Base-by-base conservation (phyloP, 108 stramenopile species). In the Bacterosira constricta region DNA sequence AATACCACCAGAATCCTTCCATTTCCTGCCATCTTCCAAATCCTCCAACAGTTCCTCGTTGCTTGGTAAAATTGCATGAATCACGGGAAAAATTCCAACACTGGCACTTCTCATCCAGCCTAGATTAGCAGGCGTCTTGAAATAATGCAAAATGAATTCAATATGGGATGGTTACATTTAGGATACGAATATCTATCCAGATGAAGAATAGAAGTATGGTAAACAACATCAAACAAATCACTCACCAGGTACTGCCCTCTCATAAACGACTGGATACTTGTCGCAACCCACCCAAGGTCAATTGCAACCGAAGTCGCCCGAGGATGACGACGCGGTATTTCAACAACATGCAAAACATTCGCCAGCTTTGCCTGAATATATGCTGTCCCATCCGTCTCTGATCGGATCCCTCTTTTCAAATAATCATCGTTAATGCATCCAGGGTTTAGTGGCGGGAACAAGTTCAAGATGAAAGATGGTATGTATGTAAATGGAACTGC, bases 281-380 rank as follows among this genome's bases (percentile, higher is more conserved):
- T 79, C 3, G 73, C 73, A 34, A 79, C 78, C 73, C 73, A 79
- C 3, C 78, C 78, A 25, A 79, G 35, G 37, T 79, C 78, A 30
- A 79, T 74, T 1, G 73, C 78, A 20, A 79, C 42, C 3, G 78
- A 57, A 12, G 69, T 12, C 32, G 73, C 39, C 20, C 5, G 25
- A 21, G 66, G 65, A 61, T 79, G 73, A 32, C 36, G 39, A 1
- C 44, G 66, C 2, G 78, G 73, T 31, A 79, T 52, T 18, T 74
- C 73, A 23, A 75, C 50, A 4, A 49, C 78, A 62, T 79, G 78
- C 78, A 79, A 75, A 3, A 69, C 35, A 46, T 79, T 79, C 0
- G 78, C 78, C n/a, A 75, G 10, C 59, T 79, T 79, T 1, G 73
- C 73, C 23, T 54, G 65, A 41, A 79, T 74, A 29, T 79, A 79